Conservation (phyloP, 1,284 basidiomycete species). For the Puccinia hordei region DNA sequence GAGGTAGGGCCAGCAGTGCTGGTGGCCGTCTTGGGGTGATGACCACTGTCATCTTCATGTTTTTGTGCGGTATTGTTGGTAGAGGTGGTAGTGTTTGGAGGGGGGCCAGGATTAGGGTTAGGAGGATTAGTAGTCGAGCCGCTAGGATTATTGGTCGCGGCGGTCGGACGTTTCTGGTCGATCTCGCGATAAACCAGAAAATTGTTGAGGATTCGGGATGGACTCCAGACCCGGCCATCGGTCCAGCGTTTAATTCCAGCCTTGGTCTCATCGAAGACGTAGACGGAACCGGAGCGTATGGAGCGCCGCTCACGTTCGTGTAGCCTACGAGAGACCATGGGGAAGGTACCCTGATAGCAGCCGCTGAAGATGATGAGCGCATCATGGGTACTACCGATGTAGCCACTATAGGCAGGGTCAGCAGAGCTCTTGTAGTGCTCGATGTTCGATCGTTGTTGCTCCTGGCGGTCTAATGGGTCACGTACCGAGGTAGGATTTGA, state of each 20-base stretch:
- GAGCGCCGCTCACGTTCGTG: constrained; percentile 88
- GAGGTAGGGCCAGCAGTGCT: background rate
- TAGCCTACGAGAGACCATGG: constrained; percentile 87
- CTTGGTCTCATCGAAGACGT: constrained; percentile 98
- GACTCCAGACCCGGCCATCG: constrained; percentile 91
- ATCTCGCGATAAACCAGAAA: constrained; percentile 69
- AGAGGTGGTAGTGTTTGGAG: background rate
- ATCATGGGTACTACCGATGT: constrained; percentile 92
- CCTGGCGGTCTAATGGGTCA: background rate
- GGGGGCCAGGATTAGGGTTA: background rate
- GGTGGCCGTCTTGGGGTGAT: background rate
- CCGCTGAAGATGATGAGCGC: constrained; percentile 94
- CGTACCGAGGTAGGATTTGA: background rate
- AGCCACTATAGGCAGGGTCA: constrained; percentile 60
- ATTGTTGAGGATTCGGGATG: constrained; percentile 85
- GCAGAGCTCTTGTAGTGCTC: constrained; percentile 45
- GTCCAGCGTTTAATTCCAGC: constrained; percentile 99
- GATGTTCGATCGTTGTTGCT: constrained; percentile 33
- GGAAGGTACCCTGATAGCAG: constrained; percentile 82
- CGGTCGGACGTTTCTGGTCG: constrained; percentile 39
- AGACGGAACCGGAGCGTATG: constrained; percentile 90
- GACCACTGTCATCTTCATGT: constrained; percentile 22
- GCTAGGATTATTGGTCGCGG: background rate
- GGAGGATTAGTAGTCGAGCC: constrained; percentile 22
- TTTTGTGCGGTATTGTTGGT: background rate